Base-by-base conservation (phyloP, 306 rosid genomes). In the Medicago truncatula region DNA sequence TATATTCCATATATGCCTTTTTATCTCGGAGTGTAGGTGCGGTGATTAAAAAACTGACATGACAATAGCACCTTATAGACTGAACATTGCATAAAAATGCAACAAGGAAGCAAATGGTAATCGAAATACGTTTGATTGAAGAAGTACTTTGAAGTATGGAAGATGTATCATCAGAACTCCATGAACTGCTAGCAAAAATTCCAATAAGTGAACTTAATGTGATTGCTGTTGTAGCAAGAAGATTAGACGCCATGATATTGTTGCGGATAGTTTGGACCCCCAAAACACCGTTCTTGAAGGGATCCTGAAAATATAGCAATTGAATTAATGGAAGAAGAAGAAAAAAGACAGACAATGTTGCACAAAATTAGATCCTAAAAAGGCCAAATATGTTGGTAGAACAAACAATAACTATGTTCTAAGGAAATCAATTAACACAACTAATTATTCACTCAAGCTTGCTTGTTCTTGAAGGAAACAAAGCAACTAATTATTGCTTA, bases 221-320 rank as follows among this genome's bases (percentile, higher is more conserved):
- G 77, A 93, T 87, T 49, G 96, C 96, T 39, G 97, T 85, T 71
- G 98, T 91, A 28, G 90, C 96, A 64, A 89, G 85, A 73, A 93
- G 92, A 20, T 97, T 87, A 10, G 94, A 89, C 61, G 96, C 96
- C 98, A 89, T 93, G 73, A 93, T 91, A 78, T 89, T 91, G 90
- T 93, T 91, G 82, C 92, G 88, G 44, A 91, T 88, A 9, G 96
- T 91, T 77, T 93, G 98, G 72, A 93, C 78, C 0, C 83, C 82
- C 84, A 91, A 86, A 81, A 89, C 90, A 3, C 98, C 97, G 79
- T 93, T 88, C 89, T 91, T 91, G 89, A 85, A 59, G 4, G 97
- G 96, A 78, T 93, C 92, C 97, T 93, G 93, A 68, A 85, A 75
- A 78, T 39, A 71, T 47, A 69, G 66, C 59, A 74, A 69, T 71